Evolutionary conservation across 257 asterid genomes (phyloP).

Genomic region (Linaria vulgaris): DNA sequence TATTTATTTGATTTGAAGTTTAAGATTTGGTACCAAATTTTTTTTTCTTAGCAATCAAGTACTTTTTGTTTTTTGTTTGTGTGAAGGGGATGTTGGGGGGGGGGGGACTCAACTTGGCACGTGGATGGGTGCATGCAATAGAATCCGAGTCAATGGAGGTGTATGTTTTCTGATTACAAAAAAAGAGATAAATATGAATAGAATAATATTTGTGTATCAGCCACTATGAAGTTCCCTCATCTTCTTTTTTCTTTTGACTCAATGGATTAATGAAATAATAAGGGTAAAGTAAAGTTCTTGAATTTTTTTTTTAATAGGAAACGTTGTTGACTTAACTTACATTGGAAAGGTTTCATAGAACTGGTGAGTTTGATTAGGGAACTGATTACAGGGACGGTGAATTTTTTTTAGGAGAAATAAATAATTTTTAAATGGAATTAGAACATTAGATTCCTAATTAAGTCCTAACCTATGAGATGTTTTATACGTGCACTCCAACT

Average conservation of each 20-base stretch:
- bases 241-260: neutral
- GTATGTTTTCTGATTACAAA: neutral
- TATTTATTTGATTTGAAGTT: neutral
- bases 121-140: slow-evolving; percentile 37
- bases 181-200: neutral
- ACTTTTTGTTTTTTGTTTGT: slow-evolving; percentile 4
- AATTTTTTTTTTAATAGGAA: too few species aligned
- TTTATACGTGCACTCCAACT: too few species aligned
- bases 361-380: neutral
- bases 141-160: slow-evolving; percentile 29
- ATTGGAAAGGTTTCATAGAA: neutral
- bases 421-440: too few species aligned
- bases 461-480: too few species aligned
- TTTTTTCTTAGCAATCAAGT: slow-evolving; percentile 7
- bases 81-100: slow-evolving; percentile 11
- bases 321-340: too few species aligned
- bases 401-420: too few species aligned
- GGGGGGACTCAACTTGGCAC: slow-evolving; percentile 26
- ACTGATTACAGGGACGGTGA: too few species aligned
- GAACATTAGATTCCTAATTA: too few species aligned
- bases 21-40: neutral
- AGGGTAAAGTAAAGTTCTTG: neutral
- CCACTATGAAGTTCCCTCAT: too few species aligned
- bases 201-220: neutral
- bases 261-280: neutral